Evolutionary conservation across 345 rosid species (phyloP).

Genomic region (Ceriops decandra): DNA sequence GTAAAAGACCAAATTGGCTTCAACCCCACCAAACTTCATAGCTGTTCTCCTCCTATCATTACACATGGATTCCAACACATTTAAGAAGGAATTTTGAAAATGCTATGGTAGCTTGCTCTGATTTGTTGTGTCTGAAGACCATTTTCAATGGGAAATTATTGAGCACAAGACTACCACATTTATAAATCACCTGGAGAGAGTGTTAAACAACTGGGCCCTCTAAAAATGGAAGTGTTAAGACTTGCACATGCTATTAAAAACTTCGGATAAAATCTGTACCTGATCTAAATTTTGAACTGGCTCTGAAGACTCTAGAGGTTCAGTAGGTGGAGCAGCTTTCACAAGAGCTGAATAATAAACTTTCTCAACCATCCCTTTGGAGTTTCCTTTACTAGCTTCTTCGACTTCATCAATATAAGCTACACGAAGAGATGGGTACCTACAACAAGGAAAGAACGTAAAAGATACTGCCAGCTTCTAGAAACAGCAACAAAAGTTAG

Average conservation of each 20-base stretch:
- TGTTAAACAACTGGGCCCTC: background rate
- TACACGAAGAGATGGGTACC: constrained; percentile 95
- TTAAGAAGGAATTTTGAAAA: background rate
- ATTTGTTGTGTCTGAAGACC: background rate
- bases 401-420: constrained; percentile 98
- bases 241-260: background rate
- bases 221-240: background rate
- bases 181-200: background rate
- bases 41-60: background rate
- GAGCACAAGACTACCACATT: no score
- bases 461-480: background rate
- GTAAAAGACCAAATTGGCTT: constrained; percentile 1
- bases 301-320: constrained; percentile 80
- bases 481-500: constrained; percentile 6
- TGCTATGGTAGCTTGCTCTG: background rate
- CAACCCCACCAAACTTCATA: background rate
- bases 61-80: background rate
- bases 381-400: constrained; percentile 67
- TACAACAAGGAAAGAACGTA: constrained; percentile 28
- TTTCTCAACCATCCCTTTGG: constrained; percentile 60
- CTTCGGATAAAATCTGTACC: constrained; percentile 37
- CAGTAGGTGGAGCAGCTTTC: constrained; percentile 62
- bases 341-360: constrained; percentile 86
- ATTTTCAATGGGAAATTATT: background rate
- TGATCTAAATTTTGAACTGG: constrained; percentile 87